These are phyloP conservation scores for Stemphylium beticola DNA, from an alignment of 2,329 filamentous ascomycete species.

Conservation along the genomic window DNA sequence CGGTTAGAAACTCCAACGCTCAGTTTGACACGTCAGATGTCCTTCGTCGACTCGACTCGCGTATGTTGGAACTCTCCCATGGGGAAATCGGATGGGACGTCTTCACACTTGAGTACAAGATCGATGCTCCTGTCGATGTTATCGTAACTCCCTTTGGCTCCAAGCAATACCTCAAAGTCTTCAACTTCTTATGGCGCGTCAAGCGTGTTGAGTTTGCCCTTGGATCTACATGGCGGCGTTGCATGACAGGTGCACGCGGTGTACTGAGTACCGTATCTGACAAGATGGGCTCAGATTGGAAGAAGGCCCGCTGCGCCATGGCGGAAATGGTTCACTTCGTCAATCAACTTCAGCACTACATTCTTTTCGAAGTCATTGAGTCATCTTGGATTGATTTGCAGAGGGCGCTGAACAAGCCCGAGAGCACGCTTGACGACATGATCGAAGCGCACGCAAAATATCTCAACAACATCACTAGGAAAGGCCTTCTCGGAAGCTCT, in stretches of 20 bases:
- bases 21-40: conserved; percentile 95
- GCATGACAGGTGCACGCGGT: conserved; percentile 93
- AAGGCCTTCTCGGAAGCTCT: conserved; percentile 83
- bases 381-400: conserved; percentile 93
- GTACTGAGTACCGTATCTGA: conserved; percentile 80
- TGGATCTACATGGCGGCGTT: conserved; percentile 88
- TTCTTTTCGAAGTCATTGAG: conserved; percentile 98
- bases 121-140: conserved; percentile 94
- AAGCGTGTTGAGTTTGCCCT: conserved; percentile 97
- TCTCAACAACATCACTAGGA: conserved; percentile 92
- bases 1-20: conserved; percentile 94
- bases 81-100: conserved; percentile 99
- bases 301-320: conserved; percentile 82
- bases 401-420: conserved; percentile 78
- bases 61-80: conserved; percentile 95
- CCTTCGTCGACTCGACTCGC: conserved; percentile 88
- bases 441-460: conserved; percentile 91
- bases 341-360: conserved; percentile 96
- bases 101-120: conserved; percentile 98
- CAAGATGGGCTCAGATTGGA: conserved; percentile 81
- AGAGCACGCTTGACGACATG: conserved; percentile 91
- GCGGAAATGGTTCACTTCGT: conserved; percentile 99
- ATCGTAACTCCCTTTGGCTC: conserved; percentile 96
- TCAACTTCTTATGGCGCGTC: conserved; percentile 98
- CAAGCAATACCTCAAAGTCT: conserved; percentile 96